Evolutionary conservation across 2,329 filamentous ascomycete species (phyloP).

Genomic region (Diplodia corticola): DNA sequence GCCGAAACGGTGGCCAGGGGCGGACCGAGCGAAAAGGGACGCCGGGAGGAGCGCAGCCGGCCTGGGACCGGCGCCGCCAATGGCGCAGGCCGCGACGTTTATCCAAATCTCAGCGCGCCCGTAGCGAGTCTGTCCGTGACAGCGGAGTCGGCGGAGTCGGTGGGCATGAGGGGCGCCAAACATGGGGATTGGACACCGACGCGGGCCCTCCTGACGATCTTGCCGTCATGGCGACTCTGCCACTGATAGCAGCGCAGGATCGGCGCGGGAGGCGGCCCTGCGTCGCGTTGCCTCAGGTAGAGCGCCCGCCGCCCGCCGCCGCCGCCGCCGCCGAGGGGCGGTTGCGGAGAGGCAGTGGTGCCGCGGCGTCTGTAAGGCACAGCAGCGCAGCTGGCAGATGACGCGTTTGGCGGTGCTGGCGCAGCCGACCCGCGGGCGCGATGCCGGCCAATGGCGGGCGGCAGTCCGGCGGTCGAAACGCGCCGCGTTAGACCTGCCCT

Average conservation of each 20-base stretch:
- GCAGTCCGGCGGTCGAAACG: constrained; percentile 1
- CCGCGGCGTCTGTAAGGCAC: constrained; percentile 17
- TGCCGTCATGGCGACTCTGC: constrained; percentile 3
- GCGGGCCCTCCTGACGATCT: constrained; percentile 18
- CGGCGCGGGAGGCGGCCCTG: constrained; percentile 19
- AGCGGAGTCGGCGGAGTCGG: constrained; percentile 1
- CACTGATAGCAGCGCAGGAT: neutral
- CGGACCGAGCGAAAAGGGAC: constrained; percentile 17
- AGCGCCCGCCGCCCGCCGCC: neutral
- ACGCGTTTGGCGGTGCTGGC: constrained; percentile 6
- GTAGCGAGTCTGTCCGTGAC: constrained; percentile 8
- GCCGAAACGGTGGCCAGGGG: constrained; percentile 18
- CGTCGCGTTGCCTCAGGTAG: constrained; percentile 11
- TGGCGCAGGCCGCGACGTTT: constrained; percentile 10
- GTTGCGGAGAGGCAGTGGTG: neutral
- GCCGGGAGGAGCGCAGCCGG: constrained; percentile 7
- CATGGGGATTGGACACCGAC: constrained; percentile 14
- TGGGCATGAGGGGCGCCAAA: constrained; percentile 12
- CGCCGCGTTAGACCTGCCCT: constrained; percentile 14
- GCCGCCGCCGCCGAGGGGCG: neutral
- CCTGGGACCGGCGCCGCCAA: neutral
- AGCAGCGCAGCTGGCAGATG: neutral
- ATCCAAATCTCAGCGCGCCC: constrained; percentile 15
- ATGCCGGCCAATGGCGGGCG: constrained; percentile 9
- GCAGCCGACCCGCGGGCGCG: constrained; percentile 7